A percentile compares a stretch with the other conserved stretches of the same genome.
phyloP scores from a whole-genome alignment of 257 asterid species.

The Coffea canephora region DNA sequence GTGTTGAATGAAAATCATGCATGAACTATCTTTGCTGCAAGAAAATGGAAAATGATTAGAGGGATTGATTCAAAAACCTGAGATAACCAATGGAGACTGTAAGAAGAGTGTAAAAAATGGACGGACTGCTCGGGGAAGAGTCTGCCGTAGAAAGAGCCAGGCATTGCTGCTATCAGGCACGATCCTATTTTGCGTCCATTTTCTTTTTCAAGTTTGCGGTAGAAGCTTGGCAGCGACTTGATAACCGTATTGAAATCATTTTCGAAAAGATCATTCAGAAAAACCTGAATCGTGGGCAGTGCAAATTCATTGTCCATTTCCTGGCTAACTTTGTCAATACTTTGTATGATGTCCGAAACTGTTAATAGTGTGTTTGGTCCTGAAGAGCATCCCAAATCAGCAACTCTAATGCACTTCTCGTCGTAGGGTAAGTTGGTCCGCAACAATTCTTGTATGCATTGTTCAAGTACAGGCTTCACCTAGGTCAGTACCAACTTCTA shows the following conservation, averaged over 20 bases:
- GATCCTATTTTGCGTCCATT: not conserved
- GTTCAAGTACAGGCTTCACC: constrained; percentile 1
- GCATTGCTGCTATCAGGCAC: constrained; percentile 6
- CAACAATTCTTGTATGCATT: constrained; percentile 1
- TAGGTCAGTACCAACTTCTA: constrained; percentile 3
- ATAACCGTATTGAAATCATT: constrained; percentile 14
- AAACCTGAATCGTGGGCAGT: not conserved
- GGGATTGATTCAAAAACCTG: constrained; percentile 9
- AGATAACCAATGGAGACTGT: constrained; percentile 25
- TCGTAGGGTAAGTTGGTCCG: too few relatives aligned
- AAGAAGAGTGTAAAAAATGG: constrained; percentile 22
- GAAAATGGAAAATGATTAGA: too few relatives aligned
- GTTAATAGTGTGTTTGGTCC: constrained; percentile 23
- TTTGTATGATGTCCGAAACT: not conserved
- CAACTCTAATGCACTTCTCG: not conserved
- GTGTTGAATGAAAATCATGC: too few relatives aligned
- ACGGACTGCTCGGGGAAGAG: constrained; percentile 10
- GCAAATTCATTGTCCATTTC: too few relatives aligned
- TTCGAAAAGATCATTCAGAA: constrained; percentile 10
- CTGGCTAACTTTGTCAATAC: too few relatives aligned
- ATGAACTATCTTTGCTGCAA: too few relatives aligned
- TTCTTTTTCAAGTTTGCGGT: not conserved
- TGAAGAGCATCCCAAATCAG: constrained; percentile 25
- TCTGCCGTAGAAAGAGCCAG: constrained; percentile 20
- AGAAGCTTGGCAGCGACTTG: constrained; percentile 6